These are phyloP conservation scores for Tylopilus sp. DNA, from an alignment of 1,284 basidiomycete genomes.

Conservation along the genomic window DNA sequence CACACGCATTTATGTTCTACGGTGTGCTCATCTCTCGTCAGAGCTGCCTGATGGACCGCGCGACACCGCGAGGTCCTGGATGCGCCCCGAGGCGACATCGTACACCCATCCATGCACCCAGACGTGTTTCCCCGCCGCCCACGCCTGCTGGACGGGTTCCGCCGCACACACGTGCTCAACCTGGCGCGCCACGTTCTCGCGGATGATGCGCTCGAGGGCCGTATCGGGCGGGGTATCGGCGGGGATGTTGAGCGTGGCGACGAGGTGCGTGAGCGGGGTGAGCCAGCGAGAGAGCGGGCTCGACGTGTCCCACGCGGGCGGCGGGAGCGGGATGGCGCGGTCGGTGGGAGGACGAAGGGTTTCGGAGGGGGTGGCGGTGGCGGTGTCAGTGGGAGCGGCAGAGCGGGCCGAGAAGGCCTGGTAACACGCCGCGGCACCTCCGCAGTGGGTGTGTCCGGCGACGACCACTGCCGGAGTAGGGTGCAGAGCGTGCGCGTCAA, in stretches of 20 bases:
- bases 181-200: slow-evolving; percentile 75
- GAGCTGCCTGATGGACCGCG: slow-evolving; percentile 15
- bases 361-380: neutral
- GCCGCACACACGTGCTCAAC: slow-evolving; percentile 70
- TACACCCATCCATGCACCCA: slow-evolving; percentile 86
- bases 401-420: slow-evolving; percentile 33
- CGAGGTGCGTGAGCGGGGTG: slow-evolving; percentile 60
- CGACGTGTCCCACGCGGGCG: neutral
- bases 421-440: slow-evolving; percentile 68
- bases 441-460: slow-evolving; percentile 80
- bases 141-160: slow-evolving; percentile 64
- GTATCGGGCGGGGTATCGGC: slow-evolving; percentile 34
- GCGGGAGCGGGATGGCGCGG: neutral
- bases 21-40: neutral
- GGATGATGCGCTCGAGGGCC: slow-evolving; percentile 58
- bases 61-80: slow-evolving; percentile 67
- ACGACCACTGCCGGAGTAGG: slow-evolving; percentile 52
- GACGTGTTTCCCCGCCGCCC: slow-evolving; percentile 65
- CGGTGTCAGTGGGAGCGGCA: neutral
- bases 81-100: slow-evolving; percentile 63
- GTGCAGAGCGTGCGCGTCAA: no score
- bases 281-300: slow-evolving; percentile 60
- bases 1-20: neutral
- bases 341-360: neutral
- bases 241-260: slow-evolving; percentile 43